Percentiles rank a stretch among this genome's conserved stretches.
Conservation (phyloP, 2,329 filamentous ascomycete species). For the Neonectria sp. region DNA sequence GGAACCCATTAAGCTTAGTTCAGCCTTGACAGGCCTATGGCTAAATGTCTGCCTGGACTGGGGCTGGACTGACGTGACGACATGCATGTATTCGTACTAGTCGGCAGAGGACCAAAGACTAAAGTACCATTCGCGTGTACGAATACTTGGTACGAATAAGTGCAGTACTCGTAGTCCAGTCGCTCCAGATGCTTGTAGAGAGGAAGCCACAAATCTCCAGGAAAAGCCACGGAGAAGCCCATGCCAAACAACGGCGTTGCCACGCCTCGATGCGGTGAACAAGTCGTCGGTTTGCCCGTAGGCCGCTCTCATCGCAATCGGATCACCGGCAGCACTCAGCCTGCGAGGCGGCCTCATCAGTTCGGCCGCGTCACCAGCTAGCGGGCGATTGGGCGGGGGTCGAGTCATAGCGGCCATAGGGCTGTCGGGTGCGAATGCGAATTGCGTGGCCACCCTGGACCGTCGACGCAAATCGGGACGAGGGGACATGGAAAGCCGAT, state of each 20-base stretch:
- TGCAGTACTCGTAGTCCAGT: not conserved
- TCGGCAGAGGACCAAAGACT: too few species aligned
- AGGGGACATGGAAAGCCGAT: not conserved
- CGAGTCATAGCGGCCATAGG: slow-evolving; percentile 25
- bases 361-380: slow-evolving; percentile 38
- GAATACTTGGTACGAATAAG: not conserved
- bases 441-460: slow-evolving; percentile 11
- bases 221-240: not conserved
- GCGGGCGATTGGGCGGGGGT: slow-evolving; percentile 18
- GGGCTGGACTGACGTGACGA: slow-evolving; percentile 18
- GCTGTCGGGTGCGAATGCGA: slow-evolving; percentile 28
- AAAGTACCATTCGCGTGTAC: not conserved
- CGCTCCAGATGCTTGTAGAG: not conserved
- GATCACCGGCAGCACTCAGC: slow-evolving; percentile 21
- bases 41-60: slow-evolving; percentile 30
- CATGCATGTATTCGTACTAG: slow-evolving; percentile 8
- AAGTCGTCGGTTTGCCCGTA: not conserved
- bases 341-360: slow-evolving; percentile 13
- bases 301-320: slow-evolving; percentile 6
- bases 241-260: not conserved
- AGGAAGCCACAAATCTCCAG: slow-evolving; percentile 16
- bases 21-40: slow-evolving; percentile 19
- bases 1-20: slow-evolving; percentile 26
- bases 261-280: not conserved
- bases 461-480: not conserved